phyloP scores from a whole-genome alignment of 495 filamentous ascomycete genomes.

The Penicillium cinerascens region DNA sequence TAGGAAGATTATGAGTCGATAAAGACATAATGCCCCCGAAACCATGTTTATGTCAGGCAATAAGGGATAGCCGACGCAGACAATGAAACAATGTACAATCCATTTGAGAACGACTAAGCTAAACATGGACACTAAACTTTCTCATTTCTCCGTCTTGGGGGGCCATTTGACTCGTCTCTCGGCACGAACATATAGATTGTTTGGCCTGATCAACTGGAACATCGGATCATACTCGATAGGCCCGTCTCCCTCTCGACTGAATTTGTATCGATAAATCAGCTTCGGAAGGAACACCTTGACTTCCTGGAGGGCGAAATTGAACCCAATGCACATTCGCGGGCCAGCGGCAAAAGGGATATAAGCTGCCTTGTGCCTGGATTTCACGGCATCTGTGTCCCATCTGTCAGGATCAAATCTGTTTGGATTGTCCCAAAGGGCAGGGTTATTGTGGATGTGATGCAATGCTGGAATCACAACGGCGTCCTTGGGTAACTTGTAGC shows the following conservation, averaged over 20 bases:
- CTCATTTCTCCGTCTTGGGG: conserved; percentile 10
- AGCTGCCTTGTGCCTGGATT: conserved; percentile 37
- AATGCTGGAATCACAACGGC: conserved; percentile 47
- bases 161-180: conserved; percentile 46
- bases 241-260: conserved; percentile 36
- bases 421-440: conserved; percentile 50
- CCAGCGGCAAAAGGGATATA: conserved; percentile 55
- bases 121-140: not conserved
- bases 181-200: conserved; percentile 51
- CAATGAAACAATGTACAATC: not conserved
- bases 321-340: conserved; percentile 51
- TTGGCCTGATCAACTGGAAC: conserved; percentile 54
- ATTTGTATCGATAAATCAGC: conserved; percentile 53
- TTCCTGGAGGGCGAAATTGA: conserved; percentile 56
- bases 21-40: too few species aligned
- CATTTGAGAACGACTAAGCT: not conserved
- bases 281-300: conserved; percentile 50
- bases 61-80: not conserved
- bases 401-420: conserved; percentile 50
- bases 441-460: conserved; percentile 52
- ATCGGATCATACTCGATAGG: conserved; percentile 54
- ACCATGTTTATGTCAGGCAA: too few species aligned
- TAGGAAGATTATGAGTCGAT: too few species aligned
- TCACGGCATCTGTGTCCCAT: conserved; percentile 50
- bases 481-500: conserved; percentile 48